These are phyloP conservation scores for Didymella pomorum DNA, from an alignment of 2,329 filamentous ascomycete species.

Conservation along the genomic window DNA sequence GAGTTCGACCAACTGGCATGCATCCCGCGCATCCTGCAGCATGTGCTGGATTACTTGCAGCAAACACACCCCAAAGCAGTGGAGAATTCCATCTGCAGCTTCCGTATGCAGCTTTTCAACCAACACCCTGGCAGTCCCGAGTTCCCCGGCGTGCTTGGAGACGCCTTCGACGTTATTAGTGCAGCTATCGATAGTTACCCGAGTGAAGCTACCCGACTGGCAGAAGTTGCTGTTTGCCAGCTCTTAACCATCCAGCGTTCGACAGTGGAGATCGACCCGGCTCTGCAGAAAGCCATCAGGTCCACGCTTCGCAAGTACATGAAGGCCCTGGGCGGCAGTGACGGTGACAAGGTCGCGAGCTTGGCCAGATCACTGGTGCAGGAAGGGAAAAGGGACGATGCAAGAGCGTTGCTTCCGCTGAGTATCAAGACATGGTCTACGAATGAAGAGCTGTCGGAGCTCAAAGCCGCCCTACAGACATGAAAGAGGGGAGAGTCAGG, in stretches of 20 bases:
- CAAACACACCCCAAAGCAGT: slow-evolving; percentile 62
- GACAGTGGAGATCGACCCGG: slow-evolving; percentile 59
- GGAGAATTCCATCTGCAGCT: slow-evolving; percentile 72
- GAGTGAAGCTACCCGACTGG: slow-evolving; percentile 48
- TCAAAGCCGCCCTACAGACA: slow-evolving; percentile 32
- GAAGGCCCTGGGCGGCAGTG: slow-evolving; percentile 36
- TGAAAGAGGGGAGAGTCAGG: slow-evolving; percentile 16
- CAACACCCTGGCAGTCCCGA: slow-evolving; percentile 69
- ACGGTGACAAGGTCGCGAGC: slow-evolving; percentile 39
- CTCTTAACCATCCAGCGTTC: slow-evolving; percentile 57
- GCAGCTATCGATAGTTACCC: slow-evolving; percentile 54
- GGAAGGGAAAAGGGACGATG: slow-evolving; percentile 40
- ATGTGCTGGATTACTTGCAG: slow-evolving; percentile 73
- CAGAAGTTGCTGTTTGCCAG: slow-evolving; percentile 58
- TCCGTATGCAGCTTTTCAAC: slow-evolving; percentile 74
- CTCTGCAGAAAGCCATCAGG: slow-evolving; percentile 61
- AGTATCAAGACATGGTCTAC: slow-evolving; percentile 41
- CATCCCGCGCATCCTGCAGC: slow-evolving; percentile 71
- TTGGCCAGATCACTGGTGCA: slow-evolving; percentile 35
- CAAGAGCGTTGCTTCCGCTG: slow-evolving; percentile 35
- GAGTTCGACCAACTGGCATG: slow-evolving; percentile 73
- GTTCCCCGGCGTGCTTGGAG: slow-evolving; percentile 76
- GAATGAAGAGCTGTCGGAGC: slow-evolving; percentile 41
- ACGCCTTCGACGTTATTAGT: slow-evolving; percentile 70
- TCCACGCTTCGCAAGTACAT: slow-evolving; percentile 51